phyloP scores from a whole-genome alignment of 345 rosid genomes.

The Eucalyptus sideroxylon region DNA sequence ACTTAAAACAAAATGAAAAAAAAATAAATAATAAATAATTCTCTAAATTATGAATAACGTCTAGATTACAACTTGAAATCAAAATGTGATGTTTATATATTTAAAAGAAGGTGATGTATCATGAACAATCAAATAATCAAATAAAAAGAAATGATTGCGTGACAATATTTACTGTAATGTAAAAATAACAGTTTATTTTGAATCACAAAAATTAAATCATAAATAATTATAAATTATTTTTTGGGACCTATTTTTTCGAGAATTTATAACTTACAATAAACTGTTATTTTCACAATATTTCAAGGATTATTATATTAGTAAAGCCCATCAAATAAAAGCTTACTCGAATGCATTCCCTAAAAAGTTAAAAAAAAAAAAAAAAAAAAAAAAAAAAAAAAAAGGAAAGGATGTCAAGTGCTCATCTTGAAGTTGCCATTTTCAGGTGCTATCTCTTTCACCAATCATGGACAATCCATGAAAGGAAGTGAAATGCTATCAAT shows the following conservation, averaged over 20 bases:
- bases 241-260: no score
- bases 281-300: accelerated
- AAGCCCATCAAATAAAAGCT: neutral
- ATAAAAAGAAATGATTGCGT: neutral
- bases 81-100: neutral
- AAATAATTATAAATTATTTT: no score
- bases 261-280: accelerated
- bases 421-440: neutral
- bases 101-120: neutral
- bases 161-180: accelerated
- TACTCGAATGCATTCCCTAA: neutral
- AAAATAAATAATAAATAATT: neutral
- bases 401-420: neutral
- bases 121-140: neutral
- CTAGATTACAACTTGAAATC: neutral
- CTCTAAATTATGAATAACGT: neutral
- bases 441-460: neutral
- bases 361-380: no score
- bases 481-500: neutral
- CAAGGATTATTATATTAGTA: accelerated
- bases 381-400: neutral
- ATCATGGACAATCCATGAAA: neutral
- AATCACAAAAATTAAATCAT: no score
- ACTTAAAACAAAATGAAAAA: neutral
- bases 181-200: accelerated